A percentile compares a stretch with the other conserved stretches of the same genome.
These are phyloP conservation scores for Triticum monococcum DNA, from an alignment of 176 grass and related monocot species.

Conservation along the genomic window DNA sequence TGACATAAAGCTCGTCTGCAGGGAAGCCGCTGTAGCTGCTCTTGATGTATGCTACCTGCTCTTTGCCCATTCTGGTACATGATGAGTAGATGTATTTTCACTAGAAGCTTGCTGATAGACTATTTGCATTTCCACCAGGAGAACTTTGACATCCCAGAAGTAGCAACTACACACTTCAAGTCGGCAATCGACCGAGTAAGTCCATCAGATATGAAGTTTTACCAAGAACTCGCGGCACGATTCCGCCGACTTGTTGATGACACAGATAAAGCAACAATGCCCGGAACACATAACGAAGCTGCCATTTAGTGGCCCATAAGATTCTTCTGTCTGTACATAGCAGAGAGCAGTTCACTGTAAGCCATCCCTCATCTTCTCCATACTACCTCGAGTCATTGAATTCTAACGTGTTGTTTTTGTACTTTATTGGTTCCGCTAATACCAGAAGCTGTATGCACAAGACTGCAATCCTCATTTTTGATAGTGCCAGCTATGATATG, in stretches of 20 bases:
- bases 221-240: constrained; percentile 55
- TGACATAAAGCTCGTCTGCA: constrained; percentile 82
- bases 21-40: constrained; percentile 81
- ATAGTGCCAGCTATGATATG: background rate
- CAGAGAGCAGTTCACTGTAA: background rate
- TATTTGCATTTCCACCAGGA: constrained; percentile 43
- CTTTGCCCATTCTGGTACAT: background rate
- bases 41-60: constrained; percentile 67
- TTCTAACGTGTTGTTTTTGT: background rate
- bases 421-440: background rate
- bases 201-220: constrained; percentile 74
- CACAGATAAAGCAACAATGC: constrained; percentile 16
- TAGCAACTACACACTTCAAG: constrained; percentile 67
- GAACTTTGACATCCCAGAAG: constrained; percentile 50
- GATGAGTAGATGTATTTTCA: background rate
- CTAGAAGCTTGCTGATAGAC: constrained; percentile 7
- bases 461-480: background rate
- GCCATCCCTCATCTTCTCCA: background rate
- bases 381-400: background rate
- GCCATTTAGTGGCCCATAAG: background rate
- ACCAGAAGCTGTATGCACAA: background rate
- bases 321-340: background rate
- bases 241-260: constrained; percentile 58
- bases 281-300: background rate
- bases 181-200: constrained; percentile 36